These are phyloP conservation scores for Crataegus laevigata DNA, from an alignment of 306 rosid genomes.

Conservation along the genomic window DNA sequence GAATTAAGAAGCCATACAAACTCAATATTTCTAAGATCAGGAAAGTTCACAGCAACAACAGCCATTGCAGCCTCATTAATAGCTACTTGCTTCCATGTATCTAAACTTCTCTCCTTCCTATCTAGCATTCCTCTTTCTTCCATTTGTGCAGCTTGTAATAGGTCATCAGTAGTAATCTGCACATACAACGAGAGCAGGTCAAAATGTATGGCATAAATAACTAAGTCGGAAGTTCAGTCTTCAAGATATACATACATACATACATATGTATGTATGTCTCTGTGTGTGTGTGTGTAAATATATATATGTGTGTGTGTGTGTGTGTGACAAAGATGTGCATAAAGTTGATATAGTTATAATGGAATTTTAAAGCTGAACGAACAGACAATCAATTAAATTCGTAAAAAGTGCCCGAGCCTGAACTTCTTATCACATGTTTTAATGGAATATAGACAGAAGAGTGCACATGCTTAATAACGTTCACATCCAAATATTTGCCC, in stretches of 20 bases:
- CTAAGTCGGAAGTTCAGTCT: background rate
- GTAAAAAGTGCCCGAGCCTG: background rate
- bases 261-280: too few relatives aligned
- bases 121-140: slow-evolving; percentile 99
- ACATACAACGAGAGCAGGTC: slow-evolving; percentile 11
- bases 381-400: background rate
- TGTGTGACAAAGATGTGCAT: background rate
- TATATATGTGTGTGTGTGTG: too few relatives aligned
- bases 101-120: slow-evolving; percentile 76
- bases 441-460: background rate
- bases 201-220: background rate
- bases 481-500: background rate
- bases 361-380: background rate
- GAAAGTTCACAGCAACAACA: slow-evolving; percentile 81
- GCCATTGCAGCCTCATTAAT: slow-evolving; percentile 94
- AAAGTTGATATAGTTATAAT: background rate
- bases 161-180: slow-evolving; percentile 94
- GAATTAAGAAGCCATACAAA: slow-evolving; percentile 51
- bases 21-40: slow-evolving; percentile 72
- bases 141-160: slow-evolving; percentile 98
- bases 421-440: background rate
- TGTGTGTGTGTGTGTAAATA: too few relatives aligned
- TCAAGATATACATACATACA: background rate
- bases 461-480: background rate
- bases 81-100: slow-evolving; percentile 89